These are phyloP conservation scores for Lepraria neglecta DNA, from an alignment of 495 filamentous ascomycete species.

Conservation along the genomic window DNA sequence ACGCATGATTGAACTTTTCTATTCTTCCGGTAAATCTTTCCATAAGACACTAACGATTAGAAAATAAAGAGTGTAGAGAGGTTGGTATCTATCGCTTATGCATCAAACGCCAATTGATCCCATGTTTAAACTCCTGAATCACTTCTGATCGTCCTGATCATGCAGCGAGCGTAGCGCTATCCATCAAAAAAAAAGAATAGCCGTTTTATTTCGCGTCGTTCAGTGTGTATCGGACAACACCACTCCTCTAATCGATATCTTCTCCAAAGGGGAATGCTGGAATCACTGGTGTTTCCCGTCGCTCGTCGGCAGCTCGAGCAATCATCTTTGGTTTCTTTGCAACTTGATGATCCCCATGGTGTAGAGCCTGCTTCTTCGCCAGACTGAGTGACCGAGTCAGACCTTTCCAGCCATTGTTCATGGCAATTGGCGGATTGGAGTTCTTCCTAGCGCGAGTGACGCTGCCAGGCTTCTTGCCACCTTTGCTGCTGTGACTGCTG, in stretches of 20 bases:
- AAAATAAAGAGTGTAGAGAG: constrained; percentile 10
- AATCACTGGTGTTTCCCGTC: constrained; percentile 18
- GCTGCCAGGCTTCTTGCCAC: constrained; percentile 20
- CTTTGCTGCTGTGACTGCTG: background rate
- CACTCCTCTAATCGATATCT: background rate
- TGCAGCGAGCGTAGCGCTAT: background rate
- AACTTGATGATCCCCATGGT: constrained; percentile 19
- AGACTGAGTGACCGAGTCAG: constrained; percentile 18
- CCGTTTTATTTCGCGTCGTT: background rate
- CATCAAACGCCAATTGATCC: background rate
- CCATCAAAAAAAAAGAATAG: background rate
- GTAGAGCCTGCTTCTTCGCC: constrained; percentile 20
- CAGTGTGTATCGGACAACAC: background rate
- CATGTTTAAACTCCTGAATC: background rate
- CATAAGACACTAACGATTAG: constrained; percentile 9
- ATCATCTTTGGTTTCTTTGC: constrained; percentile 28
- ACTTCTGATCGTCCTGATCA: background rate
- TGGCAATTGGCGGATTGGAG: constrained; percentile 11
- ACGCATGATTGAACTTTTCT: background rate
- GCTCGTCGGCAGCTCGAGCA: constrained; percentile 24
- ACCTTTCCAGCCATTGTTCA: constrained; percentile 19
- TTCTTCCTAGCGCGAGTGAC: constrained; percentile 23
- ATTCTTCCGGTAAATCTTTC: background rate
- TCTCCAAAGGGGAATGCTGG: constrained; percentile 22
- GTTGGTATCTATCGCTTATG: constrained; percentile 15